A percentile compares a stretch with the other conserved stretches of the same genome.
Evolutionary conservation across 768 basidiomycete species (phyloP).

Genomic region (Tricholoma furcatifolium): DNA sequence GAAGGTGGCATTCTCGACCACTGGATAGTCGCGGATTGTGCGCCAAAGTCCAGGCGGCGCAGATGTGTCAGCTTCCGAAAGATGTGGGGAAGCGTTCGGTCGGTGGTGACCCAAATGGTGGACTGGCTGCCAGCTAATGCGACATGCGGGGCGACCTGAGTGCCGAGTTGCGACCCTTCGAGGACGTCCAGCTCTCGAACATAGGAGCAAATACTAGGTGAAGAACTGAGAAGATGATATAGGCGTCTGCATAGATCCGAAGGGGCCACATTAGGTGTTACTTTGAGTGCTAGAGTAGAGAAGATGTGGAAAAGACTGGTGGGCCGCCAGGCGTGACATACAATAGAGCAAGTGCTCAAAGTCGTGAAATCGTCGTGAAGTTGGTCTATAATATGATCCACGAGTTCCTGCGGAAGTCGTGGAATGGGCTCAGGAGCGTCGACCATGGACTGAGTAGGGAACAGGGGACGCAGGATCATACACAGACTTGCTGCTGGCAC

Average conservation of each 20-base stretch:
- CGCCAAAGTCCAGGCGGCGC: slow-evolving; percentile 34
- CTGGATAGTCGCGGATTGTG: slow-evolving; percentile 31
- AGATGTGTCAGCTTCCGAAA: slow-evolving; percentile 37
- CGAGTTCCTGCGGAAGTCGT: slow-evolving; percentile 42
- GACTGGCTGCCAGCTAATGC: slow-evolving; percentile 24
- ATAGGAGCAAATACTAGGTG: slow-evolving; percentile 31
- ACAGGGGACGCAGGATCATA: slow-evolving; percentile 8
- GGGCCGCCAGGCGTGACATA: slow-evolving; percentile 38
- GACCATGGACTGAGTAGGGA: slow-evolving; percentile 13
- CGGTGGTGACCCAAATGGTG: slow-evolving; percentile 38
- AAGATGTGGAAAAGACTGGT: slow-evolving; percentile 40
- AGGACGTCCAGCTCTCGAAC: slow-evolving; percentile 39
- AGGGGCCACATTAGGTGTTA: slow-evolving; percentile 17
- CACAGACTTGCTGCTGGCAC: slow-evolving; percentile 8
- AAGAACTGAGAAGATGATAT: slow-evolving; percentile 27
- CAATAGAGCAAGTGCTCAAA: slow-evolving; percentile 33
- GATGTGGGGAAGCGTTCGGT: slow-evolving; percentile 34
- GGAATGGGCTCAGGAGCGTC: slow-evolving; percentile 9
- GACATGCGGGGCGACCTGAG: slow-evolving; percentile 21
- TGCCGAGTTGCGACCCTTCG: slow-evolving; percentile 33
- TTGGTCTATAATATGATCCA: slow-evolving; percentile 48
- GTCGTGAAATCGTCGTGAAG: slow-evolving; percentile 32
- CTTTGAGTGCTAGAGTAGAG: slow-evolving; percentile 34
- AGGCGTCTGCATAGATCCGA: slow-evolving; percentile 35
- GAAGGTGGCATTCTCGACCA: slow-evolving; percentile 35